A percentile compares a stretch with the other conserved stretches of the same genome.
These are phyloP conservation scores for Annulohypoxylon bovei DNA, from an alignment of 495 filamentous ascomycete species.

Conservation along the genomic window DNA sequence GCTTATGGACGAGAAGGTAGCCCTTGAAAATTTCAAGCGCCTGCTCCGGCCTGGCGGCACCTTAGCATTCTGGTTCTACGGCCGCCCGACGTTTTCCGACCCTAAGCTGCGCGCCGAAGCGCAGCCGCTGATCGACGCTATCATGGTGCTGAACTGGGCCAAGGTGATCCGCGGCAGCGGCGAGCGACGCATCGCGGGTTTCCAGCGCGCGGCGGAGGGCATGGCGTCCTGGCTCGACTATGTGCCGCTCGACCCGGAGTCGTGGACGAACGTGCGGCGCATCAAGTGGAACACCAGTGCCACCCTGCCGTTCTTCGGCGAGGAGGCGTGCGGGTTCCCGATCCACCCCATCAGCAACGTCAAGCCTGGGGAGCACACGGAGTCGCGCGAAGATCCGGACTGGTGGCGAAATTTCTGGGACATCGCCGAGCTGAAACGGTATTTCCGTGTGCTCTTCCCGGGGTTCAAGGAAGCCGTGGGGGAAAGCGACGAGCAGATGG, in stretches of 20 bases:
- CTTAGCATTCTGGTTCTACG: slow-evolving; percentile 49
- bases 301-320: slow-evolving; percentile 32
- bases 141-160: slow-evolving; percentile 34
- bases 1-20: slow-evolving; percentile 41
- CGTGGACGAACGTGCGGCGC: slow-evolving; percentile 38
- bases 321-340: slow-evolving; percentile 18
- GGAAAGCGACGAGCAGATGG: not conserved
- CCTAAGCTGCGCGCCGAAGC: slow-evolving; percentile 7
- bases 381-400: not conserved
- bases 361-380: not conserved
- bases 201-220: slow-evolving; percentile 24
- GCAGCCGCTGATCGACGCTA: slow-evolving; percentile 21
- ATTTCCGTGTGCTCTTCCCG: slow-evolving; percentile 6
- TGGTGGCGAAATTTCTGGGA: slow-evolving; percentile 20
- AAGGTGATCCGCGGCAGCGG: slow-evolving; percentile 29
- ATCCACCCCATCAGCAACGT: not conserved
- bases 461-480: not conserved
- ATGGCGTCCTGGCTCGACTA: slow-evolving; percentile 45
- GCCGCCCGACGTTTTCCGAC: slow-evolving; percentile 42
- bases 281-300: slow-evolving; percentile 43
- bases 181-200: slow-evolving; percentile 5
- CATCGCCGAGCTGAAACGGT: not conserved
- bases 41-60: slow-evolving; percentile 44
- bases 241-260: slow-evolving; percentile 19
- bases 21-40: slow-evolving; percentile 30